phyloP scores from a whole-genome alignment of 1,139 yeast species.

The Debaryomyces robertsiae region DNA sequence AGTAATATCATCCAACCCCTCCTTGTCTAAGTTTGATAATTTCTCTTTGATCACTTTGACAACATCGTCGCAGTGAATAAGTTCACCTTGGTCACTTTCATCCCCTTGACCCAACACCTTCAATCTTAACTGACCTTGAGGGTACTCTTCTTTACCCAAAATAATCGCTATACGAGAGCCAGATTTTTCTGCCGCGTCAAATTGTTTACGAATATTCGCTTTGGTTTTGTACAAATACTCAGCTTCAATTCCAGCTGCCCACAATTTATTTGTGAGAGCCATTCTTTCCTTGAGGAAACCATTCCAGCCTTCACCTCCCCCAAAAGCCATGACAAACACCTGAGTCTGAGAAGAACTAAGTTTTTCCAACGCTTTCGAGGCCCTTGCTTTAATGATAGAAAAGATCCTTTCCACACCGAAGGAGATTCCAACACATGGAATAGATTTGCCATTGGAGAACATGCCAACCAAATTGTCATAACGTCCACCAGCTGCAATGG shows the following conservation, averaged over 20 bases:
- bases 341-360: constrained; percentile 86
- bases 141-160: constrained; percentile 90
- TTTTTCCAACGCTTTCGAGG: constrained; percentile 52
- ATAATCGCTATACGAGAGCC: constrained; percentile 92
- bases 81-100: constrained; percentile 84
- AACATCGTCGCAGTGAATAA: constrained; percentile 62
- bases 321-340: constrained; percentile 95
- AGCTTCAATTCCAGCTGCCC: constrained; percentile 87
- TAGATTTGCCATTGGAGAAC: constrained; percentile 91
- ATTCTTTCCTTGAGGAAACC: constrained; percentile 92
- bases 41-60: constrained; percentile 57
- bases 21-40: constrained; percentile 45
- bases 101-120: constrained; percentile 88
- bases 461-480: constrained; percentile 94
- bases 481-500: constrained; percentile 98
- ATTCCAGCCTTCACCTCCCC: constrained; percentile 95
- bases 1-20: constrained; percentile 57
- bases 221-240: constrained; percentile 90
- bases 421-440: constrained; percentile 96
- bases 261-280: constrained; percentile 75
- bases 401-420: constrained; percentile 96
- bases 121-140: constrained; percentile 78
- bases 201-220: constrained; percentile 93
- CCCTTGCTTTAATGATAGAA: constrained; percentile 81
- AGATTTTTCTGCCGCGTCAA: constrained; percentile 93